Base-by-base conservation (phyloP, 1,284 basidiomycete species). In the Heliocybe sulcata region DNA sequence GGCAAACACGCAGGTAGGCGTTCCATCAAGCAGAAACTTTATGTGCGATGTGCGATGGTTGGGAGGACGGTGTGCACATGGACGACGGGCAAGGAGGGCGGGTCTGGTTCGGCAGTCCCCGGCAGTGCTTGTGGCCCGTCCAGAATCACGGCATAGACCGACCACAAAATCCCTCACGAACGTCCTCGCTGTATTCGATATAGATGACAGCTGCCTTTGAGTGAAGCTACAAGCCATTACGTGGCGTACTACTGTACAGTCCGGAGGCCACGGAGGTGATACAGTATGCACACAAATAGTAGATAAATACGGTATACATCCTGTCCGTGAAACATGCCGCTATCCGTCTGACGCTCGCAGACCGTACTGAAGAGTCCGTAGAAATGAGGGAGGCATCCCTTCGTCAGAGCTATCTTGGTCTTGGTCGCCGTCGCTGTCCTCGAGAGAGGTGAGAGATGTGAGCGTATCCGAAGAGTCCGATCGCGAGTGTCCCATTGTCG, bases 21-120 rank as follows among this genome's bases (percentile, higher is more conserved):
- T 1, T 63, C 63, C 45, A 55, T 58, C 10, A 56, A 60, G 25
- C 62, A 64, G 51, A 19, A 47, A 26, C 12, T 56, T 51, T 52
- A n/a, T n/a, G n/a, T n/a, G n/a, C n/a, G n/a, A 35, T 57, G 9
- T 49, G 57, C 20, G 58, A 61, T 2, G 51, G 31, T 29, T 57
- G 56, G 53, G 31, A 33, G 20, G 51, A 57, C 33, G 29, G 52
- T 1, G 54, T 63, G 29, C 48, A 47, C 45, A 59, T 63, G 60
- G 55, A 58, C 47, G 56, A 59, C 20, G 56, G 60, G n/a, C n/a
- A n/a, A n/a, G n/a, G n/a, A n/a, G n/a, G n/a, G n/a, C n/a, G n/a
- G 29, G 29, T 12, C 29, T 31, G 29, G 29, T n/a, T 42, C 38
- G 38, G 38, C 38, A 20, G 38, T 9, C 8, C 4, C 38, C 38